phyloP scores from a whole-genome alignment of 2,329 filamentous ascomycete species.

The Akanthomyces lecanii region DNA sequence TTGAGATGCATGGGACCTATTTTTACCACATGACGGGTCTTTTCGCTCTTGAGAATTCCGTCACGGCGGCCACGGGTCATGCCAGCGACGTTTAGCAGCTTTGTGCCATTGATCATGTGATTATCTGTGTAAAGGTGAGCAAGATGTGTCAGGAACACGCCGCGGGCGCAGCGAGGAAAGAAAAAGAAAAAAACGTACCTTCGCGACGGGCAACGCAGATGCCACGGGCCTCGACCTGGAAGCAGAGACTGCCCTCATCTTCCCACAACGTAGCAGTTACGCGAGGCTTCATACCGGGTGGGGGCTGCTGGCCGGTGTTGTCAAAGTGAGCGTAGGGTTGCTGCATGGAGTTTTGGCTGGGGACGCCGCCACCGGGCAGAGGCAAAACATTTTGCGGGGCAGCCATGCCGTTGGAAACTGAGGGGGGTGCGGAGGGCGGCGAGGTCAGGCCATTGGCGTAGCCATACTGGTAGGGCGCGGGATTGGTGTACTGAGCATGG shows the following conservation, averaged over 20 bases:
- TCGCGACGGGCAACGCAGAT: conserved; percentile 93
- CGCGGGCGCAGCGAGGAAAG: background rate
- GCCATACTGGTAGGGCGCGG: conserved; percentile 63
- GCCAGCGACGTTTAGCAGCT: conserved; percentile 91
- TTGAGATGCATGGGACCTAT: conserved; percentile 99
- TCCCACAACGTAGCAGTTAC: conserved; percentile 98
- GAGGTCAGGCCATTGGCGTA: conserved; percentile 77
- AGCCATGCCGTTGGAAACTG: conserved; percentile 67
- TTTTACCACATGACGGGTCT: conserved; percentile 93
- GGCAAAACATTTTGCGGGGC: conserved; percentile 61
- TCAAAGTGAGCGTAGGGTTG: conserved; percentile 64
- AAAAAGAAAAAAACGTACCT: conserved; percentile 51
- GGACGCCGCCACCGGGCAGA: conserved; percentile 51
- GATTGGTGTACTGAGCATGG: conserved; percentile 63
- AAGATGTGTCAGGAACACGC: conserved; percentile 1
- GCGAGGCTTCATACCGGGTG: conserved; percentile 90
- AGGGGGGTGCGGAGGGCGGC: conserved; percentile 64
- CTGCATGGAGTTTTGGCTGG: conserved; percentile 45
- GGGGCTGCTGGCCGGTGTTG: conserved; percentile 86
- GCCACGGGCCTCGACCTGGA: conserved; percentile 93
- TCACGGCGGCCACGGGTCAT: conserved; percentile 96
- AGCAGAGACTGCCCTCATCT: conserved; percentile 95
- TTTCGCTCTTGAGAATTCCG: conserved; percentile 96
- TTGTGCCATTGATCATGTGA: conserved; percentile 99
- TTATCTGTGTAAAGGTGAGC: conserved; percentile 55